These are phyloP conservation scores for Syzygium malaccense DNA, from an alignment of 441 rosid genomes.

Conservation along the genomic window DNA sequence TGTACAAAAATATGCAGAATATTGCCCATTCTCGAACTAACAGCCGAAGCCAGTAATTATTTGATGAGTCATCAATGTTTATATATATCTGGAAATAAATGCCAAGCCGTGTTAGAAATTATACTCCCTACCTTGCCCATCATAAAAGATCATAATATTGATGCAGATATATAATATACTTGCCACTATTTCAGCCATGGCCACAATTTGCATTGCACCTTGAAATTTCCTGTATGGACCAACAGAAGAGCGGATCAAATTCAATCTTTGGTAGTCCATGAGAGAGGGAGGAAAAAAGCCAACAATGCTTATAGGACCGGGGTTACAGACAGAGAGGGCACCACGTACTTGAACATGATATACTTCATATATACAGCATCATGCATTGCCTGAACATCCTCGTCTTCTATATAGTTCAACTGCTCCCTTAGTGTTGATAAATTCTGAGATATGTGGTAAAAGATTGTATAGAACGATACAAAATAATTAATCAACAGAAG, in stretches of 20 bases:
- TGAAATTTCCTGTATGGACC: slow-evolving; percentile 62
- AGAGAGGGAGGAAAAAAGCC: neutral
- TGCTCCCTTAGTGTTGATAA: slow-evolving; percentile 59
- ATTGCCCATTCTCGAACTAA: slow-evolving; percentile 82
- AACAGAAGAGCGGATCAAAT: neutral
- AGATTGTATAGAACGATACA: slow-evolving; percentile 69
- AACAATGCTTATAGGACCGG: neutral
- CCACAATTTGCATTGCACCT: slow-evolving; percentile 85
- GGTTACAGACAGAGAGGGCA: neutral
- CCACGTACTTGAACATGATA: slow-evolving; percentile 74
- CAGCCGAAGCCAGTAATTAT: slow-evolving; percentile 73
- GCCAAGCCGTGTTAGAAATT: neutral
- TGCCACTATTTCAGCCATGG: slow-evolving; percentile 78
- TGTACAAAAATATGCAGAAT: slow-evolving; percentile 69
- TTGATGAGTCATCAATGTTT: slow-evolving; percentile 56
- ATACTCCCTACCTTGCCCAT: neutral
- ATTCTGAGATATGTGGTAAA: slow-evolving; percentile 75
- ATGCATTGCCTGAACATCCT: slow-evolving; percentile 72
- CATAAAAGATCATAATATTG: neutral
- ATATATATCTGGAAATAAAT: slow-evolving; percentile 50
- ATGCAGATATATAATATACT: slow-evolving; percentile 1
- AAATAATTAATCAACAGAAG: slow-evolving; percentile 72
- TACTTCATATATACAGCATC: slow-evolving; percentile 75
- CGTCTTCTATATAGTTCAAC: slow-evolving; percentile 65
- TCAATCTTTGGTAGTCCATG: neutral